These are phyloP conservation scores for Ophiocordyceps robertsii DNA, from an alignment of 2,329 filamentous ascomycete genomes.

Conservation along the genomic window DNA sequence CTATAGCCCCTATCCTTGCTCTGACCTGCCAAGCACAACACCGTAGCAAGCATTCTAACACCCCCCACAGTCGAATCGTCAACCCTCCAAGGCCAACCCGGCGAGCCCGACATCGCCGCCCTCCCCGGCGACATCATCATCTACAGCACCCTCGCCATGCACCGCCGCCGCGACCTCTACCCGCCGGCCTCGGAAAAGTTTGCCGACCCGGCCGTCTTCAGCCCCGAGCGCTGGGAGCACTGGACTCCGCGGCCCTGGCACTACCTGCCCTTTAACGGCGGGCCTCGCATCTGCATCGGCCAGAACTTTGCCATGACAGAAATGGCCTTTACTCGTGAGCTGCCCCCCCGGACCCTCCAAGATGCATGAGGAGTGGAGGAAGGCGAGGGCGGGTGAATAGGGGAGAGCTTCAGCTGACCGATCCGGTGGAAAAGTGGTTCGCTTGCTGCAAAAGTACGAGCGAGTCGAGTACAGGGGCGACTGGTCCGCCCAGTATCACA, in stretches of 20 bases:
- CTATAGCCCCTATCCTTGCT: too few relatives aligned
- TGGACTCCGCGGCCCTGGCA: constrained; percentile 55
- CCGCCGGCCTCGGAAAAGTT: constrained; percentile 32
- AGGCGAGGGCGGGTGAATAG: too few relatives aligned
- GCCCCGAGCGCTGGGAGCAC: constrained; percentile 52
- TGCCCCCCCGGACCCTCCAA: too few relatives aligned
- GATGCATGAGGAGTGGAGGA: too few relatives aligned
- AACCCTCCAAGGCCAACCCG: constrained; percentile 52
- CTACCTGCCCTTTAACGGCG: constrained; percentile 65
- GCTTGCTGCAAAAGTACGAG: constrained; percentile 48
- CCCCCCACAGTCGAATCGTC: constrained; percentile 49
- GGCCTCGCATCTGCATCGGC: constrained; percentile 61
- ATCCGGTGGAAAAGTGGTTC: constrained; percentile 20
- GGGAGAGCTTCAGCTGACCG: too few relatives aligned
- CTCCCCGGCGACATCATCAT: constrained; percentile 51
- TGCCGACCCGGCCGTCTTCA: constrained; percentile 36
- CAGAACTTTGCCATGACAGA: constrained; percentile 75
- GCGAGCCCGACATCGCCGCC: constrained; percentile 48
- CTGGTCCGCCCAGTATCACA: constrained; percentile 28
- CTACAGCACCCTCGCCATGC: constrained; percentile 61
- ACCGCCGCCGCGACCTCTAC: constrained; percentile 52
- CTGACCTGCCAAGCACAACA: too few relatives aligned
- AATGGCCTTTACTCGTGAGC: constrained; percentile 28
- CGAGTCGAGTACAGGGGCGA: constrained; percentile 33
- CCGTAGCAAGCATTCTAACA: background rate